These are phyloP conservation scores for Paecilomyces variotii DNA, from an alignment of 2,329 filamentous ascomycete genomes.

Conservation along the genomic window DNA sequence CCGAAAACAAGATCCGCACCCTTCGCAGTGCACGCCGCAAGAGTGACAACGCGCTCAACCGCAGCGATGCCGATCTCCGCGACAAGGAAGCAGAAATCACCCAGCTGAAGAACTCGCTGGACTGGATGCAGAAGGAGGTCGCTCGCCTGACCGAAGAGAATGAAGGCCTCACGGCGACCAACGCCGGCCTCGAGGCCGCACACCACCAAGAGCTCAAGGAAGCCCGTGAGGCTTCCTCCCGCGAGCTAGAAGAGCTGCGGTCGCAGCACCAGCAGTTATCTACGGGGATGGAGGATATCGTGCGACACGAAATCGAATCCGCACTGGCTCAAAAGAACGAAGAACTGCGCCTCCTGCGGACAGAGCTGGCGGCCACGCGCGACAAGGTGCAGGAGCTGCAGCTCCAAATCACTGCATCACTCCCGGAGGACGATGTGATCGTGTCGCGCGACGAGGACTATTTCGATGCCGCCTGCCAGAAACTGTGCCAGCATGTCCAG, in stretches of 20 bases:
- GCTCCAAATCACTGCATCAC: conserved; percentile 50
- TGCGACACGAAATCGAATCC: conserved; percentile 53
- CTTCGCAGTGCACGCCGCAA: conserved; percentile 47
- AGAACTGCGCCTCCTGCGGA: conserved; percentile 70
- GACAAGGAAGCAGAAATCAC: conserved; percentile 85
- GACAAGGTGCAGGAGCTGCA: conserved; percentile 55
- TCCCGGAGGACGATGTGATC: conserved; percentile 63
- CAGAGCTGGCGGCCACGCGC: conserved; percentile 65
- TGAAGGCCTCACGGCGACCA: conserved; percentile 67
- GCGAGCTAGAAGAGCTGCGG: conserved; percentile 62
- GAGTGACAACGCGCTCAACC: conserved; percentile 50
- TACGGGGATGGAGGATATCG: conserved; percentile 53
- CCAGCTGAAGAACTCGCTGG: conserved; percentile 67
- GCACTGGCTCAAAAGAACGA: conserved; percentile 73
- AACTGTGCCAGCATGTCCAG: conserved; percentile 90
- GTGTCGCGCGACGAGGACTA: conserved; percentile 81
- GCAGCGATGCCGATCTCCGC: conserved; percentile 61
- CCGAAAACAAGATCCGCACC: conserved; percentile 57
- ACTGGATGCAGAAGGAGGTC: conserved; percentile 75
- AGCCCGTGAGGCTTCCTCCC: conserved; percentile 48
- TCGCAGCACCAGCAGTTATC: conserved; percentile 56
- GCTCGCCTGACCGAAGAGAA: conserved; percentile 74
- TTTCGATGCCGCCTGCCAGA: conserved; percentile 88
- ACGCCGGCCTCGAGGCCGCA: conserved; percentile 65
- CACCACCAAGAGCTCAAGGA: conserved; percentile 34